phyloP scores from a whole-genome alignment of 495 filamentous ascomycete species.

The Penicillium salamii region DNA sequence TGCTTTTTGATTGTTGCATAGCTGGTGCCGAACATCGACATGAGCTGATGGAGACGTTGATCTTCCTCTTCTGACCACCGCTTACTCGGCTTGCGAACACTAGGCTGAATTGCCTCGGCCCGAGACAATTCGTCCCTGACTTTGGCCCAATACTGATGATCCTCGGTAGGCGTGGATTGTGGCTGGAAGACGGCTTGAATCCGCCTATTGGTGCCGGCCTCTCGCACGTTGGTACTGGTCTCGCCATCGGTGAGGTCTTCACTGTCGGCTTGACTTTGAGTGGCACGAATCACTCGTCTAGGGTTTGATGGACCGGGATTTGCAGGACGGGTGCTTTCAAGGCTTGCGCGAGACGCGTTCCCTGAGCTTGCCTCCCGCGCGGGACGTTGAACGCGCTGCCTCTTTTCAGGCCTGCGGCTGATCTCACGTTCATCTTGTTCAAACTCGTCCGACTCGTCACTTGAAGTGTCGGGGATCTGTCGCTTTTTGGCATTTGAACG shows the following conservation, averaged over 20 bases:
- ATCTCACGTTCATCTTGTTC: neutral
- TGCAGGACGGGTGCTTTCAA: neutral
- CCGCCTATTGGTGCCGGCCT: too few species aligned
- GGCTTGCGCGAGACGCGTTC: neutral
- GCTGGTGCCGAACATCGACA: neutral
- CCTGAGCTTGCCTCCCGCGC: neutral
- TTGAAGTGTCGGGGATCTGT: neutral
- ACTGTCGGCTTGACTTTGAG: too few species aligned
- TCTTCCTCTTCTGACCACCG: constrained; percentile 3
- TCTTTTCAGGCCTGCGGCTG: neutral
- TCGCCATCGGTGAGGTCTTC: neutral
- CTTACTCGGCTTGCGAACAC: neutral
- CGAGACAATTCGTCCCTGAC: neutral
- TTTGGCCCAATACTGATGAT: neutral
- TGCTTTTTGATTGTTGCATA: neutral
- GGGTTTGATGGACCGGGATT: neutral
- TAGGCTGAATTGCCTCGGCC: neutral
- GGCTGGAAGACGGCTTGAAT: neutral
- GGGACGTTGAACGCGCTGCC: neutral
- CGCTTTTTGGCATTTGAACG: neutral
- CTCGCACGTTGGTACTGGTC: neutral
- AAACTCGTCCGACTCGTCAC: neutral
- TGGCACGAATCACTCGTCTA: too few species aligned
- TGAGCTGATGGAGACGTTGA: neutral
- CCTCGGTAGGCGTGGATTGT: neutral